These are phyloP conservation scores for Xylariaceae sp. DNA, from an alignment of 2,329 filamentous ascomycete species.

Conservation along the genomic window DNA sequence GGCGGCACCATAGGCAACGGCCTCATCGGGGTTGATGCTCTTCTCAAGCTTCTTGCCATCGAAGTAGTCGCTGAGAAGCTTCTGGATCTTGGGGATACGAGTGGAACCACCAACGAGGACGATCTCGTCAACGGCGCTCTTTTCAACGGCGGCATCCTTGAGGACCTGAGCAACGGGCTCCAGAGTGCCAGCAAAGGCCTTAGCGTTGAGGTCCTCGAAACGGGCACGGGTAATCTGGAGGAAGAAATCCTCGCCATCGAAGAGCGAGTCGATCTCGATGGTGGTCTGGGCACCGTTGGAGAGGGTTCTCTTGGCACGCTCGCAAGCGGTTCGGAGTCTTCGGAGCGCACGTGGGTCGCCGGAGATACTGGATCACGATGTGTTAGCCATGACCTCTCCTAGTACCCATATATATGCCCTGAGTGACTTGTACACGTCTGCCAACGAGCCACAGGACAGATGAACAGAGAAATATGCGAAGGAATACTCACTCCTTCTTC, in stretches of 20 bases:
- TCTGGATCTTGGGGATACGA: constrained; percentile 98
- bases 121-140: constrained; percentile 93
- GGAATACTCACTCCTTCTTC: constrained; percentile 47
- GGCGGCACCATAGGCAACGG: constrained; percentile 96
- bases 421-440: background rate
- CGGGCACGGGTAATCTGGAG: constrained; percentile 95
- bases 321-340: constrained; percentile 94
- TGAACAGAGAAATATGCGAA: constrained; percentile 2
- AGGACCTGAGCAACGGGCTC: constrained; percentile 95
- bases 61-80: constrained; percentile 98
- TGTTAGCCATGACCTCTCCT: background rate
- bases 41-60: constrained; percentile 99
- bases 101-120: constrained; percentile 98
- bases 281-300: constrained; percentile 97
- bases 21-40: constrained; percentile 99
- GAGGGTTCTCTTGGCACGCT: constrained; percentile 98
- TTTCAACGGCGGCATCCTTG: constrained; percentile 84
- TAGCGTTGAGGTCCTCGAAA: constrained; percentile 98
- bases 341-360: constrained; percentile 88
- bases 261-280: constrained; percentile 97
- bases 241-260: constrained; percentile 97
- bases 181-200: constrained; percentile 89
- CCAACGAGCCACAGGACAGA: background rate
- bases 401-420: no score
- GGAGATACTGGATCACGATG: constrained; percentile 45